Conservation (phyloP, 129 eudicot species). For the Cynara cardunculus region DNA sequence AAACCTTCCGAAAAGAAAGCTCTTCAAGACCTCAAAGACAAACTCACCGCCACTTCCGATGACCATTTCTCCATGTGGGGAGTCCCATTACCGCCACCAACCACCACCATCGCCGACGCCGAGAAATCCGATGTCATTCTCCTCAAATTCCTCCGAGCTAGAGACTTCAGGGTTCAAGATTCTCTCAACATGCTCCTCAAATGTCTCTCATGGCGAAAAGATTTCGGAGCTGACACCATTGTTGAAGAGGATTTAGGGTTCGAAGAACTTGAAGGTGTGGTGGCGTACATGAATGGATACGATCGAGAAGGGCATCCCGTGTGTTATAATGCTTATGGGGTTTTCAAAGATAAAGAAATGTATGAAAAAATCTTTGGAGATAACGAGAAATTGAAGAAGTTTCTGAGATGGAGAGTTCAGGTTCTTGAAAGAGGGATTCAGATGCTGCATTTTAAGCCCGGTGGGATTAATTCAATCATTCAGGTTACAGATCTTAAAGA, state of each 20-base stretch:
- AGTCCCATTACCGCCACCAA: conserved; percentile 26
- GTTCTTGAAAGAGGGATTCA: conserved; percentile 87
- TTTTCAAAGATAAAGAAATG: conserved; percentile 76
- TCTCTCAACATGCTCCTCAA: conserved; percentile 64
- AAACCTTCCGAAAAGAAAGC: conserved; percentile 68
- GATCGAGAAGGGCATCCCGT: conserved; percentile 89
- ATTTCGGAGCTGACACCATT: conserved; percentile 66
- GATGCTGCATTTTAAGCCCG: conserved; percentile 78
- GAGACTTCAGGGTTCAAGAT: conserved; percentile 77
- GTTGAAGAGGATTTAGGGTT: conserved; percentile 84
- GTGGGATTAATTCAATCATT: conserved; percentile 82
- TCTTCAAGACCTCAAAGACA: conserved; percentile 59
- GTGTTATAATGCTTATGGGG: conserved; percentile 92
- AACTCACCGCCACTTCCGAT: conserved; percentile 37
- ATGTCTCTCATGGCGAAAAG: conserved; percentile 72
- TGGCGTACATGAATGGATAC: conserved; percentile 84
- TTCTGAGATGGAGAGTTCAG: conserved; percentile 94
- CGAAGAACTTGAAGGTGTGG: conserved; percentile 80
- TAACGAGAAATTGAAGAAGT: conserved; percentile 61
- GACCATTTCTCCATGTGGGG: conserved; percentile 65
- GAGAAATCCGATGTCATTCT: conserved; percentile 77
- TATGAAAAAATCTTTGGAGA: conserved; percentile 80
- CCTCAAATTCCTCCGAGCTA: conserved; percentile 74
- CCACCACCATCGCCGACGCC: conserved; percentile 1
- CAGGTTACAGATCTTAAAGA: conserved; percentile 95